Percentiles rank a stretch among this genome's conserved stretches.
These are phyloP conservation scores for Biscogniauxia mediterranea DNA, from an alignment of 2,329 filamentous ascomycete species.

Conservation along the genomic window DNA sequence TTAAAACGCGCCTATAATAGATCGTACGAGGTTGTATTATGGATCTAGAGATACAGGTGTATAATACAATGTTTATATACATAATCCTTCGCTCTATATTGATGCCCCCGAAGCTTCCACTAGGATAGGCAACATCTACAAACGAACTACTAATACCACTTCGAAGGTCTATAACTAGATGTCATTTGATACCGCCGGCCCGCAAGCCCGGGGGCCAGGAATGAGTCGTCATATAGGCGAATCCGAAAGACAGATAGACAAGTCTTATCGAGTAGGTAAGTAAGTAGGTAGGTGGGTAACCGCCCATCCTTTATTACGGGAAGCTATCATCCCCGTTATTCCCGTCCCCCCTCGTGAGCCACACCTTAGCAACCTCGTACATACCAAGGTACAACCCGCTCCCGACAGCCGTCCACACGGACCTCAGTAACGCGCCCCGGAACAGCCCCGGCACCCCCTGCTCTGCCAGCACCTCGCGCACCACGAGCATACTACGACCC, in stretches of 20 bases:
- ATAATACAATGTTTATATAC: background rate
- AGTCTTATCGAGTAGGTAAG: too few relatives aligned
- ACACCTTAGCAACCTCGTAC: slow-evolving; percentile 77
- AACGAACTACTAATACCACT: too few relatives aligned
- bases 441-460: slow-evolving; percentile 74
- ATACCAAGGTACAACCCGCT: slow-evolving; percentile 82
- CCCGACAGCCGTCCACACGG: slow-evolving; percentile 78
- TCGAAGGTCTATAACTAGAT: too few relatives aligned
- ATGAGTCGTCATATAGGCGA: too few relatives aligned
- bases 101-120: too few relatives aligned
- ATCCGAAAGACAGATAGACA: too few relatives aligned
- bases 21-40: background rate
- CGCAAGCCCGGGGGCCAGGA: too few relatives aligned
- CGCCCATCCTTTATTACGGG: slow-evolving; percentile 6
- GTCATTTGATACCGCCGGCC: too few relatives aligned
- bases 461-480: slow-evolving; percentile 62
- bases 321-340: slow-evolving; percentile 37
- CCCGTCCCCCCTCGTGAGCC: slow-evolving; percentile 47
- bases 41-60: background rate
- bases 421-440: slow-evolving; percentile 70
- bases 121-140: too few relatives aligned
- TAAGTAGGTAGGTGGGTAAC: too few relatives aligned
- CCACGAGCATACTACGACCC: slow-evolving; percentile 54
- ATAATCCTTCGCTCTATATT: too few relatives aligned
- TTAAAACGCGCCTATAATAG: too few relatives aligned